Evolutionary conservation across 176 grass and related monocot species (phyloP).

Genomic region (Rhipidocladum racemiflorum): DNA sequence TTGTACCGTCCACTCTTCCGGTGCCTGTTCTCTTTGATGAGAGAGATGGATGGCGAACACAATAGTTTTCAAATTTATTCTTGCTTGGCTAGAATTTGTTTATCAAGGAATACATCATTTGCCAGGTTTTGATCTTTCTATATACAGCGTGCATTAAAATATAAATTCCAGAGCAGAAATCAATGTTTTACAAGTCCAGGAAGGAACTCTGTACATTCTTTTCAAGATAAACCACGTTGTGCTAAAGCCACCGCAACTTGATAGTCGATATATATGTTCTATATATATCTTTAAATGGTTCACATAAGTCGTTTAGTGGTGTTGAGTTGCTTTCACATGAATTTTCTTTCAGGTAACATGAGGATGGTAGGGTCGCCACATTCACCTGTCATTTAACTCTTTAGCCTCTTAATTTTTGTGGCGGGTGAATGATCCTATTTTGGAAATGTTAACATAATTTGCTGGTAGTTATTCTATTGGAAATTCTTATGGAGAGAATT

Average conservation of each 20-base stretch:
- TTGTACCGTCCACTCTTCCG: background rate
- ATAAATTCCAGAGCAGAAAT: background rate
- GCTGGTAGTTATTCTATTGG: background rate
- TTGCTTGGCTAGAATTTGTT: background rate
- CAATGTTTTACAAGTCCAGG: background rate
- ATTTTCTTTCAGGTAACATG: slow-evolving; percentile 12
- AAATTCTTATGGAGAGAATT: background rate
- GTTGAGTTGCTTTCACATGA: slow-evolving; percentile 21
- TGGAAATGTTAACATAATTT: background rate
- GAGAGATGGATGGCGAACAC: background rate
- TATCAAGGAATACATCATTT: background rate
- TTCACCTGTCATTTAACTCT: slow-evolving; percentile 10
- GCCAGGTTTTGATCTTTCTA: background rate
- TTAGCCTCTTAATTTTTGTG: background rate
- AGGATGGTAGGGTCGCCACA: background rate
- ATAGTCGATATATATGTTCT: background rate
- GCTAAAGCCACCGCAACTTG: background rate
- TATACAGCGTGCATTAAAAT: background rate
- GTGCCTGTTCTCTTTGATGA: background rate
- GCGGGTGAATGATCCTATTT: background rate
- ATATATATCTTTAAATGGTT: background rate
- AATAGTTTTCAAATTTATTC: background rate
- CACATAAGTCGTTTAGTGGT: background rate
- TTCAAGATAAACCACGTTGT: background rate
- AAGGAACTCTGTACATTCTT: background rate